Percentiles rank a stretch among this genome's conserved stretches.
phyloP scores from a whole-genome alignment of 192 early-diverging fungal species.

The Neocallimastix lanati region DNA sequence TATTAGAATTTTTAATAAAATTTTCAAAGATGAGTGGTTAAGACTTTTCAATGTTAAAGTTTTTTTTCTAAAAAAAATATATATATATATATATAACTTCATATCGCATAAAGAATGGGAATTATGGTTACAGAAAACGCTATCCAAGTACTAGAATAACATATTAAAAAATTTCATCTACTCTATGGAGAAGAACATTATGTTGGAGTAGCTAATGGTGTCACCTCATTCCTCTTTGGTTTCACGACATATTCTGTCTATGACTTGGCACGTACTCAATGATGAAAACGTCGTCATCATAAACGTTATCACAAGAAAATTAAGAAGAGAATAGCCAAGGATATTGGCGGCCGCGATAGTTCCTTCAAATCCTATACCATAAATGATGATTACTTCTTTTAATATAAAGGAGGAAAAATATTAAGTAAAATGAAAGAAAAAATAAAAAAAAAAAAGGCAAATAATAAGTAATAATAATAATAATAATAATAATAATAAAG shows the following conservation, averaged over 20 bases:
- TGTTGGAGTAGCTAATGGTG: not conserved
- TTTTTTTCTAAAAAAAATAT: too few relatives aligned
- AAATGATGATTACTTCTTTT: not conserved
- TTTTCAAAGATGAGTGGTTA: too few relatives aligned
- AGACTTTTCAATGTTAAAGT: too few relatives aligned
- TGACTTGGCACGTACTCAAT: not conserved
- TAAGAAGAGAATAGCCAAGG: not conserved
- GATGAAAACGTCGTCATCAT: not conserved
- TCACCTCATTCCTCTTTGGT: not conserved
- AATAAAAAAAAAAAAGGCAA: too few relatives aligned
- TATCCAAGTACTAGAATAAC: not conserved
- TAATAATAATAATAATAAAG: too few relatives aligned
- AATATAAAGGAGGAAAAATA: too few relatives aligned
- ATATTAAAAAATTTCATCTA: not conserved
- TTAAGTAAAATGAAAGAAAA: too few relatives aligned
- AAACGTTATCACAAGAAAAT: not conserved
- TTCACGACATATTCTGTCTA: not conserved
- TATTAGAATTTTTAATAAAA: too few relatives aligned
- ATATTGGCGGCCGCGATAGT: not conserved
- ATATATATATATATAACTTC: too few relatives aligned
- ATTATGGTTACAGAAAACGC: not conserved
- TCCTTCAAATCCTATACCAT: not conserved
- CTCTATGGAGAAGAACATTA: not conserved
- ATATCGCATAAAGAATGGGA: not conserved
- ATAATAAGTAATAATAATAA: too few relatives aligned